Base-by-base conservation (phyloP, 1,139 yeast genomes). In the Blastobotrys apis region DNA sequence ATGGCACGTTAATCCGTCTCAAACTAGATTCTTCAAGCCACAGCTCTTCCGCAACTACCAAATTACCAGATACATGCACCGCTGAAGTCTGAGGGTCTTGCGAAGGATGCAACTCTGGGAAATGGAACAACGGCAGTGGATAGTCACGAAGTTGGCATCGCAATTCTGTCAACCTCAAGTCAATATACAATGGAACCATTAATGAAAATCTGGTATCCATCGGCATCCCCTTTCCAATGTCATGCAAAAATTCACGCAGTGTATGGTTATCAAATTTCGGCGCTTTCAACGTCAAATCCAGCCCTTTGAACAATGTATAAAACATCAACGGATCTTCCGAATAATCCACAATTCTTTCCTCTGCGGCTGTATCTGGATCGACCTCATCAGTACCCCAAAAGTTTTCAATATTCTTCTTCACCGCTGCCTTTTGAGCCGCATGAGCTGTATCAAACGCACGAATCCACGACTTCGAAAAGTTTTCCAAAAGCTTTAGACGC, bases 151-250 rank as follows among this genome's bases (percentile, higher is more conserved):
- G 53, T 51, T 77, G 80, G 54, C 79, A 67, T 26, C 81, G 63
- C 33, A 77, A 60, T 47, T 80, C 84, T 10, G 68, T 68, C 33
- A 80, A 63, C 9, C 65, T 64, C 45, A 82, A 60, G 26, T 73
- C 69, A 19, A 80, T 45, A 60, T 66, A 71, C 44, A 80, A 58
- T 0, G 97, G 97, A 1, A 88, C 58, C 58, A 84, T 62, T 17
- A 84, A 68, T 0, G 94, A 79, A 60, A 80, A 90, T 43, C 69
- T 60, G 0, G 90, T 78, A 50, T 81, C 84, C 44, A 63, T 59
- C 0, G 97, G 97, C 21, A 83, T 75, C 0, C 94, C 94, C 60
- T 87, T 90, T 4, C 97, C 97, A 15, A 83, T 71, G 16, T 78
- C 74, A 57, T 80, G 66, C 26, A 90, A 62, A 58, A 80, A 88